Percentiles rank a stretch among this genome's conserved stretches.
Evolutionary conservation across 2,329 filamentous ascomycete genomes (phyloP).

Genomic region (Neonectria coccinea): DNA sequence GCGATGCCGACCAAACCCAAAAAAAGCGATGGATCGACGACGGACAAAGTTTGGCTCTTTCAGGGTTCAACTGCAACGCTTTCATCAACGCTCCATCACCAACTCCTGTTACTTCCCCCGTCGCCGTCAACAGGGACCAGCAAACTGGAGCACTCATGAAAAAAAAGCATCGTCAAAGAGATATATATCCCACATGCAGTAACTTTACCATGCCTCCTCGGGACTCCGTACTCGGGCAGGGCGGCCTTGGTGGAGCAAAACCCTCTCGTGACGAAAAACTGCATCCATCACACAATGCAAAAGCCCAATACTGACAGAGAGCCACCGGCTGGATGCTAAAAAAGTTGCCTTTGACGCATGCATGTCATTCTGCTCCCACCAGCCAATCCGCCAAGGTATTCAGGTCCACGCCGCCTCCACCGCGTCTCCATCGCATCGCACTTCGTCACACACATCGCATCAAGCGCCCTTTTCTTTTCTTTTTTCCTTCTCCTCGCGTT

Average conservation of each 20-base stretch:
- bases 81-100: no score
- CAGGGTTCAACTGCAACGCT: no score
- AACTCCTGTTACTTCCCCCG: no score
- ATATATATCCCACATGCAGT: no score
- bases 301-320: background rate
- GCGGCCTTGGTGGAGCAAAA: background rate
- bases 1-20: background rate
- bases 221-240: background rate
- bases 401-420: background rate
- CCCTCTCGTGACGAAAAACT: background rate
- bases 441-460: background rate
- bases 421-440: background rate
- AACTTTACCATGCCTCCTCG: background rate
- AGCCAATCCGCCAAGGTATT: background rate
- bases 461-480: background rate
- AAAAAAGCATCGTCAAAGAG: no score
- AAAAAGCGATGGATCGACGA: background rate
- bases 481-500: background rate
- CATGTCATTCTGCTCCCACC: constrained; percentile 6
- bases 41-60: no score
- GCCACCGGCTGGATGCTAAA: background rate
- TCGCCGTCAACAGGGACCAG: no score
- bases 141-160: no score
- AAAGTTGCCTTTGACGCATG: background rate
- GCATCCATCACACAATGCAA: background rate